Evolutionary conservation across 2,329 filamentous ascomycete genomes (phyloP), one percentile per base, ranked within the genome.

Genomic region (Hypocreales sp.): DNA sequence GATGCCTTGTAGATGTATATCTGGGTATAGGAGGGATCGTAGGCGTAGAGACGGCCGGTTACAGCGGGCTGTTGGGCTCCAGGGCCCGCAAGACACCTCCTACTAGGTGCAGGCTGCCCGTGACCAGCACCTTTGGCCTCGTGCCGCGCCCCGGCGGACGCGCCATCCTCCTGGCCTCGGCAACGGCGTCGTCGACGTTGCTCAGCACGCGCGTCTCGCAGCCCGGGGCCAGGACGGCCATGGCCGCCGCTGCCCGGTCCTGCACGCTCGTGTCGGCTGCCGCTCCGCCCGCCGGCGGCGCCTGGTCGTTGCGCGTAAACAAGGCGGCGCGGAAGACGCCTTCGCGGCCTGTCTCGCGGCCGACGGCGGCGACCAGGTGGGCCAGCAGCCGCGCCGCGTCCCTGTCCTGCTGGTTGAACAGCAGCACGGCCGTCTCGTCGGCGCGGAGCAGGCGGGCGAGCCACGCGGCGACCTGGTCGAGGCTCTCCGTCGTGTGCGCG

Each of bases 341-440:
- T 2, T 22, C 52, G 40, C 32, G 50, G 26, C 29, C 61, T 26
- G 31, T 54, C 42, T 29, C 53, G 34, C 24, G 49, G 42, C 28
- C 26, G 8, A 80, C 55, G 3, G 68, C 70, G 8, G 58, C 46
- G 30, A 83, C 60, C 2, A 93, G 57, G 0, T 63, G 64, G 18
- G 53, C 55, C 3, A 87, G 66, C 2, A 92, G 62, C 11, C 66
- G 58, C 4, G 59, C 55, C 5, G 80, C 79, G 43, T 93, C 75
- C 18, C 84, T 71, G 8, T 82, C 83, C 45, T 93, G 83, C 51
- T 94, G 87, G 51, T 94, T 94, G 61, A 95, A 95, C n/a, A n/a
- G n/a, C n/a, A n/a, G n/a, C n/a, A n/a, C n/a, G n/a, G n/a, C n/a
- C n/a, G n/a, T n/a, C n/a, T n/a, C n/a, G n/a, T n/a, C n/a, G n/a